These are phyloP conservation scores for Piromyces sp. DNA, from an alignment of 192 early-diverging fungal genomes.

Conservation along the genomic window DNA sequence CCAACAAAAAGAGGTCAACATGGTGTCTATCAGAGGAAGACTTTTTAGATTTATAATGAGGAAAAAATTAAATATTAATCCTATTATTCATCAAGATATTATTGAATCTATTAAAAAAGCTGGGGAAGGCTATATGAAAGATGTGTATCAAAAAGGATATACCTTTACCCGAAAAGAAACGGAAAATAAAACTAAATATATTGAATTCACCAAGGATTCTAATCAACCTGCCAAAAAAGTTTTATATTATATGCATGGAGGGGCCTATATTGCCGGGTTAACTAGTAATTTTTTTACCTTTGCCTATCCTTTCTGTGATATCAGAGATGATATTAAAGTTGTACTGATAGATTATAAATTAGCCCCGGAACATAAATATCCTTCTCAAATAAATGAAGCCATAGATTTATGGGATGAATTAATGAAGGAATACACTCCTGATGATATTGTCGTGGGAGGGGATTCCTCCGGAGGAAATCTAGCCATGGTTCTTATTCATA, in stretches of 20 bases:
- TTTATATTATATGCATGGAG: neutral
- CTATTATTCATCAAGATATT: neutral
- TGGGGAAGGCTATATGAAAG: no score
- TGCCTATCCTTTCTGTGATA: neutral
- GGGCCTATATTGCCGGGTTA: neutral
- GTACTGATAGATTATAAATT: neutral
- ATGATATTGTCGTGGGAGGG: constrained; percentile 22
- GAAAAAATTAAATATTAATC: neutral
- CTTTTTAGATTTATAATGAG: neutral
- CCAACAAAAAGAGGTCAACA: no score
- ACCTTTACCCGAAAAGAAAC: neutral
- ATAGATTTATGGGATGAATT: neutral
- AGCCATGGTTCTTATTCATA: constrained; percentile 16
- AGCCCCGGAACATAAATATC: neutral
- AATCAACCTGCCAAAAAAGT: neutral
- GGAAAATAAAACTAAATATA: neutral
- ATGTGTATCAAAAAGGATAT: no score
- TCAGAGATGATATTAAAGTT: neutral
- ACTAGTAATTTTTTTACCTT: neutral
- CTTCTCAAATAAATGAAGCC: neutral
- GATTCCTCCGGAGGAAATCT: constrained; percentile 32
- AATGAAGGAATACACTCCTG: constrained; percentile 5
- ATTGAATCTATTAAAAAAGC: no score
- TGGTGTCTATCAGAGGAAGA: neutral
- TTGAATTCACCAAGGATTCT: neutral